Conservation (phyloP, 2,329 filamentous ascomycete genomes). For the Fusarium buharicum region DNA sequence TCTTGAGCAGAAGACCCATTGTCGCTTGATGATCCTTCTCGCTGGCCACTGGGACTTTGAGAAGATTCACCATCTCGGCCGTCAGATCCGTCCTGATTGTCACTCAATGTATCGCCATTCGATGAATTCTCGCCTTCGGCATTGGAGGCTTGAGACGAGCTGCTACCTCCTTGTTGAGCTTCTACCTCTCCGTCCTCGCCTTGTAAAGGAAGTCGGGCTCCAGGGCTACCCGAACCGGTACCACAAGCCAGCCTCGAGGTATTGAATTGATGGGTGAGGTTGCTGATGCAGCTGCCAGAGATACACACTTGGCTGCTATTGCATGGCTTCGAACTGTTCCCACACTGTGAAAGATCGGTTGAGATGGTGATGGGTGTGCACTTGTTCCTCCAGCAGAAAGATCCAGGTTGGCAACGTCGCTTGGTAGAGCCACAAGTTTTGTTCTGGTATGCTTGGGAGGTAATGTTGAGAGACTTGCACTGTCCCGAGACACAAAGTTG, state of each 20-base stretch:
- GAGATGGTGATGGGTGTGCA: conserved; percentile 24
- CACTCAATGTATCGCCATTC: neutral
- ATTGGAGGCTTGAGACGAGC: neutral
- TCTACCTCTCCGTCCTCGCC: neutral
- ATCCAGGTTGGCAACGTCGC: conserved; percentile 14
- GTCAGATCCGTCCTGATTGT: neutral
- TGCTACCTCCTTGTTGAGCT: neutral
- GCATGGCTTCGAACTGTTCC: conserved; percentile 9
- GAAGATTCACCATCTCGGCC: neutral
- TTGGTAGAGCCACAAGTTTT: conserved; percentile 11
- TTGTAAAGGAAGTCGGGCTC: conserved; percentile 15
- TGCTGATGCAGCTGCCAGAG: conserved; percentile 22
- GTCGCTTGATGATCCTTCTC: neutral
- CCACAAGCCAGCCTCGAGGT: conserved; percentile 9
- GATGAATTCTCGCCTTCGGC: neutral
- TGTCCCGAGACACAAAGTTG: conserved; percentile 27
- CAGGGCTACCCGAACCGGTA: conserved; percentile 18
- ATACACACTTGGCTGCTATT: conserved; percentile 20
- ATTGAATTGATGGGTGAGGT: conserved; percentile 11
- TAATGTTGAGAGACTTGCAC: conserved; percentile 22
- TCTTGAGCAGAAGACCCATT: neutral
- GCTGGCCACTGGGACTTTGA: neutral
- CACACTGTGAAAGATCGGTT: conserved; percentile 21
- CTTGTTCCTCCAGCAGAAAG: conserved; percentile 12
- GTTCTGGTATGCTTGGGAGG: neutral